Evolutionary conservation across 2,329 filamentous ascomycete genomes (phyloP).

Genomic region (Epichloe sylvatica): DNA sequence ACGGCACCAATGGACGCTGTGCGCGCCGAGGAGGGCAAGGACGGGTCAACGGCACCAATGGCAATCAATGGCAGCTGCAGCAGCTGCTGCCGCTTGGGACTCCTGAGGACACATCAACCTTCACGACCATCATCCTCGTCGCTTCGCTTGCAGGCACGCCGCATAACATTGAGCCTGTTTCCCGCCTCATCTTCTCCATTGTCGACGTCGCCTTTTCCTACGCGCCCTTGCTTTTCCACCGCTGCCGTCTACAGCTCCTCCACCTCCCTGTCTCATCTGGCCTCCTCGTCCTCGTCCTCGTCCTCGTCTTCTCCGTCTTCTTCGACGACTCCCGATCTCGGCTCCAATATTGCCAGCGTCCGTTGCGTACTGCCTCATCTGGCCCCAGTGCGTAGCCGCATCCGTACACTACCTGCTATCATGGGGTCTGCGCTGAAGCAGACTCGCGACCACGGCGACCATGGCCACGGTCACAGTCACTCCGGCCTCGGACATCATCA

Average conservation of each 20-base stretch:
- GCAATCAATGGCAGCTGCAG: background rate
- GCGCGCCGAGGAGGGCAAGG: too few species aligned
- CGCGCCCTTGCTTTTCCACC: constrained; percentile 4
- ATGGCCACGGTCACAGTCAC: constrained; percentile 33
- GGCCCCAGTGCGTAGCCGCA: constrained; percentile 10
- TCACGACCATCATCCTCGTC: constrained; percentile 2
- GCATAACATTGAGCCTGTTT: background rate
- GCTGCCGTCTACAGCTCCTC: background rate
- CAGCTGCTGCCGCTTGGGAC: background rate
- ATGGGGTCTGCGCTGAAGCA: constrained; percentile 20
- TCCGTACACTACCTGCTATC: constrained; percentile 11
- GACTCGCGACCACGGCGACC: constrained; percentile 18
- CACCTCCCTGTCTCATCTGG: background rate
- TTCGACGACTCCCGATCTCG: constrained; percentile 3
- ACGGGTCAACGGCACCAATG: too few species aligned
- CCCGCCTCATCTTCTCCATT: background rate
- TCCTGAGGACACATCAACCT: constrained; percentile 8
- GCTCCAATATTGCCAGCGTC: background rate
- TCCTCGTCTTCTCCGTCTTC: constrained; percentile 1
- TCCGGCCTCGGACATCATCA: constrained; percentile 49
- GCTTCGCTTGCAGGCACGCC: background rate
- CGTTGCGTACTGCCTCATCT: constrained; percentile 10
- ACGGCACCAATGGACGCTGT: background rate
- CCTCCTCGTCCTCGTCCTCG: constrained; percentile 1
- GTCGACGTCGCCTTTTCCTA: background rate